These are phyloP conservation scores for Boletus reticuloceps DNA, from an alignment of 768 basidiomycete genomes.

Conservation along the genomic window DNA sequence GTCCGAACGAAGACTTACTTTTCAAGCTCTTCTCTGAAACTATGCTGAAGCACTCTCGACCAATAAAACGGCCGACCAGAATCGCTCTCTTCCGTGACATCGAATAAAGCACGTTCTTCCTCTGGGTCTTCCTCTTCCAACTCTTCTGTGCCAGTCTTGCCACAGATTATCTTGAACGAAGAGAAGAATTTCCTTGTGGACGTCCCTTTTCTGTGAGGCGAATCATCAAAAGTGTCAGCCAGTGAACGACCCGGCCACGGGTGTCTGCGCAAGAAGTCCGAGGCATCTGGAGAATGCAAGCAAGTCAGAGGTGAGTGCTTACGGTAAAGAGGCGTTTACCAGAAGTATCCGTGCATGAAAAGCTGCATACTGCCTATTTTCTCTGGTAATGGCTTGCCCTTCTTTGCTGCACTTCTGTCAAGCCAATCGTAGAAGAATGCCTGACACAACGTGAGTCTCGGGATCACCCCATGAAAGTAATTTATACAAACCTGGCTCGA, in stretches of 20 bases:
- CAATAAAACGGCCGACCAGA: slow-evolving; percentile 72
- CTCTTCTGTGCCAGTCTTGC: slow-evolving; percentile 74
- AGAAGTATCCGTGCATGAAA: slow-evolving; percentile 80
- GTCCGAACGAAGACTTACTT: slow-evolving; percentile 49
- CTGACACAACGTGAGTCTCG: slow-evolving; percentile 31
- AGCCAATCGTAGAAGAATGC: slow-evolving; percentile 95
- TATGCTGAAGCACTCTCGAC: slow-evolving; percentile 73
- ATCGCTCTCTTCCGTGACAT: slow-evolving; percentile 57
- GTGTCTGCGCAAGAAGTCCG: slow-evolving; percentile 80
- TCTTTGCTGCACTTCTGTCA: slow-evolving; percentile 77
- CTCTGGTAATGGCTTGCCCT: slow-evolving; percentile 78
- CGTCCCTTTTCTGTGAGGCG: slow-evolving; percentile 69
- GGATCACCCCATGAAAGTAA: neutral
- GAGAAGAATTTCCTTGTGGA: slow-evolving; percentile 65
- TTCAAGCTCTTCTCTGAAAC: slow-evolving; percentile 85
- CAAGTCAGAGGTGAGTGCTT: neutral
- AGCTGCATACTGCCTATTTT: slow-evolving; percentile 92
- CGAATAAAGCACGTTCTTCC: slow-evolving; percentile 67
- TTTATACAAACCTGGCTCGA: slow-evolving; percentile 56
- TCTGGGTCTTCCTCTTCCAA: slow-evolving; percentile 74
- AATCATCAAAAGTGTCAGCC: slow-evolving; percentile 83
- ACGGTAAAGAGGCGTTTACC: slow-evolving; percentile 38
- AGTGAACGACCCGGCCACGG: slow-evolving; percentile 88
- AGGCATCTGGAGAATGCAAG: slow-evolving; percentile 57
- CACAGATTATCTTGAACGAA: slow-evolving; percentile 79